Evolutionary conservation across 1,284 basidiomycete genomes (phyloP), one percentile per base, ranked within the genome.

Genomic region (Boletus smithii): DNA sequence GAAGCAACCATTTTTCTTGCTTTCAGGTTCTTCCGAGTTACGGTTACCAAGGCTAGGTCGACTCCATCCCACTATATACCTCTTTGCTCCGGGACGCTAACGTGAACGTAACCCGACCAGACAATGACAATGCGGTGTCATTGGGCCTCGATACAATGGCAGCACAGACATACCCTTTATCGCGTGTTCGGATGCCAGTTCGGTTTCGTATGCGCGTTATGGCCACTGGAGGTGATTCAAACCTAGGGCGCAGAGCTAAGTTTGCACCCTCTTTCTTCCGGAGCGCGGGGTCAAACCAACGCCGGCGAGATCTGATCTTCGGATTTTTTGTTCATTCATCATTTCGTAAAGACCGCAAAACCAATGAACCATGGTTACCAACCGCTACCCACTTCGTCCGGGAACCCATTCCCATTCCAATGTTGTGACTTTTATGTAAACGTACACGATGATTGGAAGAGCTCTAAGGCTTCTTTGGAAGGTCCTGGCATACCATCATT

Each of bases 61-160:
- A 29, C 35, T n/a, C 17, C 30, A 30, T 29, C n/a, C 14, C 14
- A 2, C 26, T 57, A 44, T 58, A 55, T 56, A 55, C n/a, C 27
- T 20, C 14, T 34, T 26, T 18, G 24, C 11, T 40, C 32, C 9
- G 22, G 27, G 30, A 34, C n/a, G 40, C 29, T 26, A 33, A 16
- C 34, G 8, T 14, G 13, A 7, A 42, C 17, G 26, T 42, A 18
- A 51, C 27, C 30, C 24, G 31, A 34, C n/a, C 31, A 5, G 10
- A 4, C 20, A 14, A 27, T n/a, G 9, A 20, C 11, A 23, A 18
- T 3, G 11, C 23, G 8, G 9, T 10, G 23, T n/a, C 3, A 13
- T 6, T 18, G 8, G 10, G 17, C 23, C 23, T 26, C 31, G 13
- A 14, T 32, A n/a, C 10, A 35, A 8, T 20, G 20, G 13, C 32